Evolutionary conservation across 768 basidiomycete genomes (phyloP).

Genomic region (Phallus indusiatus): DNA sequence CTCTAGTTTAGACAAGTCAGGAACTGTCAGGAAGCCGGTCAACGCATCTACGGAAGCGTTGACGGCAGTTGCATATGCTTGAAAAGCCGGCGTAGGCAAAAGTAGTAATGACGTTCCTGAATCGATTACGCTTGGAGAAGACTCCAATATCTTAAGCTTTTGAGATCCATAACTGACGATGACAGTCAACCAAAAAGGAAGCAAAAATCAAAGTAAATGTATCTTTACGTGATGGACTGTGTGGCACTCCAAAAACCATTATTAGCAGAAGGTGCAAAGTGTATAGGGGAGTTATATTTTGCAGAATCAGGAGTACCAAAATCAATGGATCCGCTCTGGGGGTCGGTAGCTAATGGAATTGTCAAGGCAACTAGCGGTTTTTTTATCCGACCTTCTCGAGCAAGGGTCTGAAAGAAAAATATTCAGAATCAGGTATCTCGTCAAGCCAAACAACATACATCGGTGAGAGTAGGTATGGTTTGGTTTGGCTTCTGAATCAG

Average conservation of each 20-base stretch:
- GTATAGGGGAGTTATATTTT: constrained; percentile 19
- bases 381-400: not conserved
- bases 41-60: constrained; percentile 21
- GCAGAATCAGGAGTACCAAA: constrained; percentile 23
- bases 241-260: constrained; percentile 14
- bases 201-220: not conserved
- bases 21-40: constrained; percentile 18
- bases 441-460: not conserved
- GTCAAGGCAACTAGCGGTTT: not conserved
- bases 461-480: constrained; percentile 44
- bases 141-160: constrained; percentile 31
- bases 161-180: constrained; percentile 25
- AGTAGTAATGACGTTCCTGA: constrained; percentile 18
- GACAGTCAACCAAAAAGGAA: not conserved
- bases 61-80: constrained; percentile 21
- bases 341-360: constrained; percentile 13
- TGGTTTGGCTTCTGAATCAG: constrained; percentile 19
- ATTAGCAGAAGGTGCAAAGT: constrained; percentile 15
- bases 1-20: constrained; percentile 23
- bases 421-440: not conserved
- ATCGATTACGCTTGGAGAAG: constrained; percentile 42
- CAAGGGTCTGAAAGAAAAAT: not conserved
- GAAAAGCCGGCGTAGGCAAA: constrained; percentile 22
- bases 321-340: not conserved
- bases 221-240: constrained; percentile 16